Conservation (phyloP, 208 protist species). For the Lotmaria passim region DNA sequence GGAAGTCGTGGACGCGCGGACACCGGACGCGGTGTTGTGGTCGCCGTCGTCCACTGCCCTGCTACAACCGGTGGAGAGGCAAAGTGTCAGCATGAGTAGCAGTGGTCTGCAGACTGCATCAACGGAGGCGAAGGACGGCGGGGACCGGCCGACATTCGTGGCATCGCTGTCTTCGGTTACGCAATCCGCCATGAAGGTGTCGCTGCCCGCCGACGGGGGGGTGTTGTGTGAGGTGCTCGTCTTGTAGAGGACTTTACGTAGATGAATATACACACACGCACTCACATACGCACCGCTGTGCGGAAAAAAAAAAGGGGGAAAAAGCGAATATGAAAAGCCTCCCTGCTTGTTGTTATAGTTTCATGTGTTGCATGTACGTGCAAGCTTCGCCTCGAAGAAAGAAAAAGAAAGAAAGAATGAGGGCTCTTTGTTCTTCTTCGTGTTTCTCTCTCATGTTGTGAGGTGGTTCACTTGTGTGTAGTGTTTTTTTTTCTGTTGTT, state of each 20-base stretch:
- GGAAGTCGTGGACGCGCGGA: slow-evolving; percentile 53
- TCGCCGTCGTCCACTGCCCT: slow-evolving; percentile 33
- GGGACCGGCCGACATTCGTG: background rate
- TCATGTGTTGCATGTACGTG: too few species aligned
- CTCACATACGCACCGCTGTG: too few species aligned
- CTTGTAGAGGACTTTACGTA: slow-evolving; percentile 16
- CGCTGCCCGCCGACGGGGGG: slow-evolving; percentile 4
- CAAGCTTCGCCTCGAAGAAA: too few species aligned
- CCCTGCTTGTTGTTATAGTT: background rate
- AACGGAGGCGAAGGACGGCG: background rate
- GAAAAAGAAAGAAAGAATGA: too few species aligned
- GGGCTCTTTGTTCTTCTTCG: too few species aligned
- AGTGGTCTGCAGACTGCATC: background rate
- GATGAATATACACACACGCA: too few species aligned
- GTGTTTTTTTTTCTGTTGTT: too few species aligned
- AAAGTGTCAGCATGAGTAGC: background rate
- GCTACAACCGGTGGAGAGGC: slow-evolving; percentile 14
- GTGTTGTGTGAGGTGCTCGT: slow-evolving; percentile 55
- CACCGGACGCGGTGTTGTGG: slow-evolving; percentile 47
- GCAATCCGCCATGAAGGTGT: slow-evolving; percentile 22
- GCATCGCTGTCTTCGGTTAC: slow-evolving; percentile 24
- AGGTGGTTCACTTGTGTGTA: too few species aligned
- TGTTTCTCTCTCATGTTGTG: too few species aligned
- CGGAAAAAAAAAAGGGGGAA: too few species aligned
- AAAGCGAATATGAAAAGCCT: background rate